phyloP scores from a whole-genome alignment of 257 asterid genomes.

The Cinchona pubescens region DNA sequence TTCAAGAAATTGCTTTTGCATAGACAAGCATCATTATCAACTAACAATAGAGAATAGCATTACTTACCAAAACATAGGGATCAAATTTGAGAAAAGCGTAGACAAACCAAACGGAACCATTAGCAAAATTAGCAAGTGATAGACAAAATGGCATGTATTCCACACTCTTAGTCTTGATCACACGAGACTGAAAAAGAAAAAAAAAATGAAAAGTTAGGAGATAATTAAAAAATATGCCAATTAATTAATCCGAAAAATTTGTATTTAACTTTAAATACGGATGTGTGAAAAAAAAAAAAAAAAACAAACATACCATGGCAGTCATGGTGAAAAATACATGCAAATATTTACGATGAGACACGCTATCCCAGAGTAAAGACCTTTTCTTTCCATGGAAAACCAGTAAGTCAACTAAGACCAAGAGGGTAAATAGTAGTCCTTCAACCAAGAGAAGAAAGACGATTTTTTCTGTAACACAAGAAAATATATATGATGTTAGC shows the following conservation, averaged over 20 bases:
- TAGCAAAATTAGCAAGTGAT: constrained; percentile 55
- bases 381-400: constrained; percentile 44
- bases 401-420: constrained; percentile 34
- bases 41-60: background rate
- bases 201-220: background rate
- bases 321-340: constrained; percentile 61
- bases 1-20: too few relatives aligned
- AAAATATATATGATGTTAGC: too few relatives aligned
- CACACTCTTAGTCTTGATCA: constrained; percentile 72
- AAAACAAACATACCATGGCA: background rate
- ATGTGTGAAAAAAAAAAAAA: background rate
- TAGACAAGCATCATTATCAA: background rate
- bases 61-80: constrained; percentile 49
- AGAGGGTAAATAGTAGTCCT: constrained; percentile 10
- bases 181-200: constrained; percentile 38
- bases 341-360: constrained; percentile 42
- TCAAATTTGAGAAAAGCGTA: constrained; percentile 66
- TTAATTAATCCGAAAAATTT: background rate
- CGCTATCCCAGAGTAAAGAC: constrained; percentile 38
- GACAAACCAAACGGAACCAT: constrained; percentile 58
- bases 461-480: constrained; percentile 40
- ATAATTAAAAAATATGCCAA: background rate
- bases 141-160: constrained; percentile 73
- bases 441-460: constrained; percentile 30
- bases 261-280: too few relatives aligned